Evolutionary conservation across 306 rosid species (phyloP), one percentile per base, ranked within the genome.

Genomic region (Dryas alaskensis): DNA sequence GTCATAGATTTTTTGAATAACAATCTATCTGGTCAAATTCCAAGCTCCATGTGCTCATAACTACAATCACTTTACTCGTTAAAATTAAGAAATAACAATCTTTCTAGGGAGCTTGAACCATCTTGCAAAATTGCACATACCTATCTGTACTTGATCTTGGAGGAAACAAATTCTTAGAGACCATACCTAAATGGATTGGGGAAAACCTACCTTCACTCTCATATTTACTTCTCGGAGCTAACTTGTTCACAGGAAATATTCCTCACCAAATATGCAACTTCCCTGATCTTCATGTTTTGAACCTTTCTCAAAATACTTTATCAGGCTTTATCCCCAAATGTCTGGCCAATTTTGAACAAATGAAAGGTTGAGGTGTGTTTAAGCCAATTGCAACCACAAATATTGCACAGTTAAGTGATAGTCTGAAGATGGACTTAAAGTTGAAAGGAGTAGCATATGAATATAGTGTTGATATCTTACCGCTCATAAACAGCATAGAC

Each of bases 121-220:
- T 48, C 17, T 67, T 58, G 49, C 22, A 3, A 31, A 5, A 47
- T 4, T 76, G 61, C 17, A 10, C 16, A 14, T 0, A 1, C 0
- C 5, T 76, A 7, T 0, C 0, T 16, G 3, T 19, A 2, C 74
- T 67, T 39, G 74, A 67, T 39, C 51, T 67, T 58, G 68, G 74
- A 47, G 68, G 31, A 2, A 76, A 59, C 3, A 67, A 2, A 16
- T 47, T 66, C 25, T 66, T 60, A 2, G 74, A 61, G 0, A 16
- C 39, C 9, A 43, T 75, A 54, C 67, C 73, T 6, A 46, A 55
- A 46, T 75, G 73, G 79, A 65, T 75, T 8, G 79, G 67, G n/a
- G 4, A 55, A 55, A 27, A 14, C 14, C 6, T 7, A 0, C 3
- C 22, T 19, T 19, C 22, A 19, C 0, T 65, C 17, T 0, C n/a